phyloP scores from a whole-genome alignment of 768 basidiomycete species.

The Termitomyces sp. region DNA sequence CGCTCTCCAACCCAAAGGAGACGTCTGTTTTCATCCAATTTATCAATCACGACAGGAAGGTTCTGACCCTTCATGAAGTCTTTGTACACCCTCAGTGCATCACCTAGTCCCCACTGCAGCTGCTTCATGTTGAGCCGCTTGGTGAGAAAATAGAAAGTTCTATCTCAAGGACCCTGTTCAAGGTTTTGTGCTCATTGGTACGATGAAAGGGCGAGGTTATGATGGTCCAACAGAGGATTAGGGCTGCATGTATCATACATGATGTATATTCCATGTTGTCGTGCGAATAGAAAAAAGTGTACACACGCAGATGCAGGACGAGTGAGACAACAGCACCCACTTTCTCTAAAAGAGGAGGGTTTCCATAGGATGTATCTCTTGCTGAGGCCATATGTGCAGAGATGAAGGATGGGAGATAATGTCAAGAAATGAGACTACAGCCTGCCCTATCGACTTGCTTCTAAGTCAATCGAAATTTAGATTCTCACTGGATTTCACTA shows the following conservation, averaged over 20 bases:
- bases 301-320: conserved; percentile 10
- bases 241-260: conserved; percentile 9
- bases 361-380: conserved; percentile 12
- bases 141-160: conserved; percentile 10
- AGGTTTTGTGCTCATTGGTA: conserved; percentile 18
- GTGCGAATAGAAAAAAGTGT: too few relatives aligned
- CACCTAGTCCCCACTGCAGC: conserved; percentile 19
- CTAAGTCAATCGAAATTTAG: neutral
- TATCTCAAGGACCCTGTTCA: conserved; percentile 18
- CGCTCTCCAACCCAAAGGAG: conserved; percentile 29
- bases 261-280: neutral
- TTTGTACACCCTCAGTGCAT: conserved; percentile 17
- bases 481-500: neutral
- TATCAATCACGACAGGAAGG: conserved; percentile 19
- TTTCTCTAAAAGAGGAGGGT: conserved; percentile 11
- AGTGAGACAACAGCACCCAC: neutral
- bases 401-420: neutral
- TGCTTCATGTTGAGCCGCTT: conserved; percentile 15
- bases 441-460: neutral
- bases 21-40: conserved; percentile 20
- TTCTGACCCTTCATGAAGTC: conserved; percentile 17
- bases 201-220: conserved; percentile 16
- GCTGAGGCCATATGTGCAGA: conserved; percentile 6
- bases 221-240: conserved; percentile 16
- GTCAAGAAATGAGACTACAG: neutral